Evolutionary conservation across 345 rosid genomes (phyloP).

Genomic region (Eucalyptus brandiana): DNA sequence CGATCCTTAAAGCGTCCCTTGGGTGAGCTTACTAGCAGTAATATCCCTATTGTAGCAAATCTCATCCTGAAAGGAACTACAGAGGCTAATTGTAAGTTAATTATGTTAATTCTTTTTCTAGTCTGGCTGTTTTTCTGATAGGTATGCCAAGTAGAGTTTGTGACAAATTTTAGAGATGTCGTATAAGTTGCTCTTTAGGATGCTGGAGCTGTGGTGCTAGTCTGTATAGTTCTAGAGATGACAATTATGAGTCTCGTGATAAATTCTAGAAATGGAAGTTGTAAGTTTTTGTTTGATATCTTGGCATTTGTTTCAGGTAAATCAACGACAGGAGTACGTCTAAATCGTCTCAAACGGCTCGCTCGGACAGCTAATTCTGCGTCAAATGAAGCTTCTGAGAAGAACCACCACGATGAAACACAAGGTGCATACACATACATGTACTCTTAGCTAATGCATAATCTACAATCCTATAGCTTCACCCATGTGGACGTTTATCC

Average conservation of each 20-base stretch:
- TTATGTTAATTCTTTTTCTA: not conserved
- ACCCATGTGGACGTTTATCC: not conserved
- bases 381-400: slow-evolving; percentile 5
- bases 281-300: not conserved
- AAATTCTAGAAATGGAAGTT: not conserved
- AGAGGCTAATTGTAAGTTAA: slow-evolving; percentile 39
- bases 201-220: not conserved
- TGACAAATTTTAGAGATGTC: not conserved
- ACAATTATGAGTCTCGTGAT: not conserved
- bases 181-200: not conserved
- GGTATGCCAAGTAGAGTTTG: not conserved
- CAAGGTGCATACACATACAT: slow-evolving; percentile 21
- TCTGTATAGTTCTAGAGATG: not conserved
- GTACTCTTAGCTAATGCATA: not conserved
- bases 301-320: slow-evolving; percentile 25
- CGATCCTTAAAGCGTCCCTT: slow-evolving; percentile 35
- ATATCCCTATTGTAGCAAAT: slow-evolving; percentile 10
- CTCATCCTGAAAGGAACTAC: slow-evolving; percentile 8
- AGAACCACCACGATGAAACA: slow-evolving; percentile 6
- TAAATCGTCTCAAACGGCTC: slow-evolving; percentile 57
- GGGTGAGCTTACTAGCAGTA: not conserved
- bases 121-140: not conserved
- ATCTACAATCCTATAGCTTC: not conserved
- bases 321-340: slow-evolving; percentile 43
- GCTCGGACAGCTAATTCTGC: slow-evolving; percentile 37